Conservation (phyloP, 2,329 filamentous ascomycete genomes). For the Aaosphaeria arxii region DNA sequence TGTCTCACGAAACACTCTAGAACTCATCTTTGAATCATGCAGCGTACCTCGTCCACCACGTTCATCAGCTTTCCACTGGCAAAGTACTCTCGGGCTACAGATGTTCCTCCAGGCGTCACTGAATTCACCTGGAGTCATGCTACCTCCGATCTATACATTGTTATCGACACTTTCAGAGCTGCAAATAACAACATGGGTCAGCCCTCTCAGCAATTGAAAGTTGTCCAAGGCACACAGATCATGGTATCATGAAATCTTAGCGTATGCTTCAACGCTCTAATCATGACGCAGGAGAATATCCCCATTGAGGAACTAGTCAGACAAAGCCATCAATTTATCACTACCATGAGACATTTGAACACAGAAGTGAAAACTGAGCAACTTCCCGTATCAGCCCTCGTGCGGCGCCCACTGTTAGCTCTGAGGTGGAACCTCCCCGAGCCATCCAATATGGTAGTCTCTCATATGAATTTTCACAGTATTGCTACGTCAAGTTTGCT, state of each 20-base stretch:
- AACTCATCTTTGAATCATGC: background rate
- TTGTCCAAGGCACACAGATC: conserved; percentile 40
- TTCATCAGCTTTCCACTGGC: conserved; percentile 25
- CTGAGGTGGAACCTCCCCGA: conserved; percentile 39
- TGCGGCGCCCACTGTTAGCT: conserved; percentile 38
- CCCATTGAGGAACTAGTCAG: conserved; percentile 22
- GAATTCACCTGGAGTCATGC: conserved; percentile 37
- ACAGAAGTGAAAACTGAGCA: conserved; percentile 34
- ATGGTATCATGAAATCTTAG: conserved; percentile 34
- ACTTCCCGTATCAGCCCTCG: conserved; percentile 44
- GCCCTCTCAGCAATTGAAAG: conserved; percentile 33
- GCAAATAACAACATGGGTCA: conserved; percentile 5
- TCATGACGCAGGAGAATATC: conserved; percentile 12
- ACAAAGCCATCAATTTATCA: conserved; percentile 14
- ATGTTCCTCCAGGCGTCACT: conserved; percentile 21
- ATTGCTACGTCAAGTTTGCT: background rate
- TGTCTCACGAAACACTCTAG: too few species aligned
- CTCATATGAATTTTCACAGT: too few species aligned
- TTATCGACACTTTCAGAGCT: conserved; percentile 29
- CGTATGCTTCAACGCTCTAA: background rate
- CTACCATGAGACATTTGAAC: conserved; percentile 15
- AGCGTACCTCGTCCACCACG: conserved; percentile 2
- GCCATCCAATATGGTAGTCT: background rate
- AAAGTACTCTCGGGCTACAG: conserved; percentile 32
- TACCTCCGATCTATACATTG: conserved; percentile 26